These are phyloP conservation scores for Gastrolobium bilobum DNA, from an alignment of 306 rosid genomes.

Conservation along the genomic window DNA sequence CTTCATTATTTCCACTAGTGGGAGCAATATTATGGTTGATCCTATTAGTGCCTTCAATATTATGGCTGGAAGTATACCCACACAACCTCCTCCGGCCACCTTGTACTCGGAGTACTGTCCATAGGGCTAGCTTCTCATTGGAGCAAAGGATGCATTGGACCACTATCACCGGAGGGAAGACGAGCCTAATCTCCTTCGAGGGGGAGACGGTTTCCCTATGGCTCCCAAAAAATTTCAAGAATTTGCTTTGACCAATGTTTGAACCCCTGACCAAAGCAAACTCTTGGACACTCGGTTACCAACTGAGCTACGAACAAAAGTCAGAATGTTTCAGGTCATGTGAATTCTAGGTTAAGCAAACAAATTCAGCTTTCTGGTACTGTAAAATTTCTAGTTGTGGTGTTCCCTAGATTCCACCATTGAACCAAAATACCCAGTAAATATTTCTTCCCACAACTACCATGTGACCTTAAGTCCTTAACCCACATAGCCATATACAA, in stretches of 20 bases:
- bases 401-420: background rate
- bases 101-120: too few species aligned
- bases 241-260: too few species aligned
- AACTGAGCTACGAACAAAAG: background rate
- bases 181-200: too few species aligned
- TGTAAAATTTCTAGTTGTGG: background rate
- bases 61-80: background rate
- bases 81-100: too few species aligned
- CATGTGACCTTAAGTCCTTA: background rate
- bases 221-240: too few species aligned
- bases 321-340: slow-evolving; percentile 7
- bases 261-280: too few species aligned
- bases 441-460: background rate
- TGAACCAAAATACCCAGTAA: background rate
- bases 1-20: slow-evolving; percentile 3
- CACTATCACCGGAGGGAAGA: too few species aligned
- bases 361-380: background rate
- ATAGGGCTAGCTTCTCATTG: too few species aligned
- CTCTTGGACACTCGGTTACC: too few species aligned
- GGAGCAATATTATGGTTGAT: slow-evolving; percentile 18
- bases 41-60: background rate
- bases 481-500: background rate
- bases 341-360: slow-evolving; percentile 7
- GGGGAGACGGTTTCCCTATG: too few species aligned
- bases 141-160: too few species aligned